Evolutionary conservation across 192 early-diverging fungal species (phyloP).

Genomic region (Podila minutissima): DNA sequence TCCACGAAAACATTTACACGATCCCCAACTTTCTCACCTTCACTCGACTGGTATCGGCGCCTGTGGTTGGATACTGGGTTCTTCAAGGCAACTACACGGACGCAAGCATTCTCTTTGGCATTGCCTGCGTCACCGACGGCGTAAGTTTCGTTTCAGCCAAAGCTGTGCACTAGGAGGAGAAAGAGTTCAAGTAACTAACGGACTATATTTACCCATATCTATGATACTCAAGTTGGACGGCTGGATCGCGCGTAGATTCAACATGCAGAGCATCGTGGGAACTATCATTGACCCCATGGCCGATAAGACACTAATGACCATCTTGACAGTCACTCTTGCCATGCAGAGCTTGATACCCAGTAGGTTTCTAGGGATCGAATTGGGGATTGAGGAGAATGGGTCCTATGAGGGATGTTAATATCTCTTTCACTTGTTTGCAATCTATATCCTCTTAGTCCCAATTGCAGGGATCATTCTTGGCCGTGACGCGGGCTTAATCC

Average conservation of each 20-base stretch:
- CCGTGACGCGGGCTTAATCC: conserved; percentile 82
- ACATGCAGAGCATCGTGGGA: conserved; percentile 87
- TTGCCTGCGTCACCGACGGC: conserved; percentile 88
- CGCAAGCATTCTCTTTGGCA: conserved; percentile 81
- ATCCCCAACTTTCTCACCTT: conserved; percentile 91
- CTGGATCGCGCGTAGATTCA: conserved; percentile 87
- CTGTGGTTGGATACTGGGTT: conserved; percentile 92
- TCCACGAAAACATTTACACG: conserved; percentile 87
- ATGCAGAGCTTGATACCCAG: conserved; percentile 78
- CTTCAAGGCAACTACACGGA: conserved; percentile 72
- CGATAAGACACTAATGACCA: conserved; percentile 94
- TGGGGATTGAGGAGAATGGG: not conserved
- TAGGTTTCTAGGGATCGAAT: conserved; percentile 26
- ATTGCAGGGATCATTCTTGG: conserved; percentile 87
- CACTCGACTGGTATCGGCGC: conserved; percentile 79
- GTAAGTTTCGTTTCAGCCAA: conserved; percentile 40
- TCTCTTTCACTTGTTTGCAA: conserved; percentile 10
- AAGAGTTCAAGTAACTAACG: not conserved
- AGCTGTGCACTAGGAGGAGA: too few relatives aligned
- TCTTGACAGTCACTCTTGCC: conserved; percentile 81
- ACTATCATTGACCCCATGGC: conserved; percentile 93
- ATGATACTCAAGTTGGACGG: conserved; percentile 71
- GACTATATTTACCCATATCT: not conserved
- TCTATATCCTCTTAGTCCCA: conserved; percentile 51
- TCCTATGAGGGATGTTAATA: not conserved